Evolutionary conservation across 1,284 basidiomycete species (phyloP).

Genomic region (Papiliotrema laurentii): DNA sequence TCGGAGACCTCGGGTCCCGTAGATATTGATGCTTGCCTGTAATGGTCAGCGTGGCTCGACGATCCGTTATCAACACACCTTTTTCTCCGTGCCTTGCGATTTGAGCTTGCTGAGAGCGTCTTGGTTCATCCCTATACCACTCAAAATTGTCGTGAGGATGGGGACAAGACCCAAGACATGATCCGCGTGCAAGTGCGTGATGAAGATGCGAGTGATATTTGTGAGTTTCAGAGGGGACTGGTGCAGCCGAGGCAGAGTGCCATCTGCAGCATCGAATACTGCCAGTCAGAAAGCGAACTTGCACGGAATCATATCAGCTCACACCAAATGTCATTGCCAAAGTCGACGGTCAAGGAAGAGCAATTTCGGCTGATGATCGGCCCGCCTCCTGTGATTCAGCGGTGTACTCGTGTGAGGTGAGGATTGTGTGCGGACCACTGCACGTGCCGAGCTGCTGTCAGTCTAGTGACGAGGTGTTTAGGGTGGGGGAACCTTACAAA

Average conservation of each 20-base stretch:
- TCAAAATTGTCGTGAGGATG: constrained; percentile 63
- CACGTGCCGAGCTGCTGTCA: constrained; percentile 43
- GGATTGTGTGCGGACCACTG: constrained; percentile 37
- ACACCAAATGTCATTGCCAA: constrained; percentile 48
- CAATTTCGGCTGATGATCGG: constrained; percentile 45
- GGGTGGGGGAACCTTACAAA: constrained; percentile 27
- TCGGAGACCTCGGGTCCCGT: constrained; percentile 78
- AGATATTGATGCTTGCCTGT: constrained; percentile 65
- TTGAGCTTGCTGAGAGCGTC: constrained; percentile 28
- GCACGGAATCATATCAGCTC: constrained; percentile 11
- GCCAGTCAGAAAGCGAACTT: not conserved
- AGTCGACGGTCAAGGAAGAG: constrained; percentile 46
- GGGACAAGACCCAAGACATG: constrained; percentile 76
- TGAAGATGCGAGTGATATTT: constrained; percentile 68
- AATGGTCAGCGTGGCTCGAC: not conserved
- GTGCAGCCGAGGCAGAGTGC: constrained; percentile 72
- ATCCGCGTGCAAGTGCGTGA: constrained; percentile 88
- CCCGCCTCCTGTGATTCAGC: constrained; percentile 41
- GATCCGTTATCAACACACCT: constrained; percentile 13
- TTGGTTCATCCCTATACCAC: constrained; percentile 47
- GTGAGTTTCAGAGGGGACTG: constrained; percentile 59
- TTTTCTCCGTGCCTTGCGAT: constrained; percentile 33
- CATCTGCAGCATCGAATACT: constrained; percentile 88
- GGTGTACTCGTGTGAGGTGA: no score
- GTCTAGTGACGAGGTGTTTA: not conserved